Percentiles rank a stretch among this genome's conserved stretches.
Conservation (phyloP, 2,329 filamentous ascomycete genomes). For the Fusarium sambucinum region DNA sequence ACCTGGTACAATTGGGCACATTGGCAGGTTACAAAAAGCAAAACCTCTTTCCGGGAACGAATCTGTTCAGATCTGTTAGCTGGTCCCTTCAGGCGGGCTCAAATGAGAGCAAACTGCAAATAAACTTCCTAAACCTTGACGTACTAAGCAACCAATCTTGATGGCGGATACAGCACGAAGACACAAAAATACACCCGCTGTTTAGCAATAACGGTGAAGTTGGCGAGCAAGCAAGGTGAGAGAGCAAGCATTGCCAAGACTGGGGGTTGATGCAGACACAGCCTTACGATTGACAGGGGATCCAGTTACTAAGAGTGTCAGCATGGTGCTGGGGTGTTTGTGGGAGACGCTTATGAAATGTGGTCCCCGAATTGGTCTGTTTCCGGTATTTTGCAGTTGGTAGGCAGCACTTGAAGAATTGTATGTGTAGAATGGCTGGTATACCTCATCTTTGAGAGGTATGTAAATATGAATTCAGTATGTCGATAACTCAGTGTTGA, state of each 20-base stretch:
- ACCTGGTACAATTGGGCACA: slow-evolving; percentile 29
- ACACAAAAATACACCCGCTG: neutral
- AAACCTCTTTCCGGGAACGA: neutral
- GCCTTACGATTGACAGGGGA: slow-evolving; percentile 43
- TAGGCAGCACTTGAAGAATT: neutral
- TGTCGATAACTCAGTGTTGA: neutral
- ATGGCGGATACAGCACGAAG: slow-evolving; percentile 1
- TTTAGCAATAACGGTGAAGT: slow-evolving; percentile 14
- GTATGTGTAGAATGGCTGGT: neutral
- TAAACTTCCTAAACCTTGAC: neutral
- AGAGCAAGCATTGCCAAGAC: slow-evolving; percentile 42
- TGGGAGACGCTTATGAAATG: slow-evolving; percentile 9
- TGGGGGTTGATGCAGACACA: slow-evolving; percentile 39
- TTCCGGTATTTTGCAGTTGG: slow-evolving; percentile 8
- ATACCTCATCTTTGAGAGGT: neutral
- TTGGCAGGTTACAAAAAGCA: slow-evolving; percentile 7
- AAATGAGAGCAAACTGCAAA: neutral
- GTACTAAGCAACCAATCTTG: neutral
- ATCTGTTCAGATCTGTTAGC: neutral
- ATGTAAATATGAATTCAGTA: neutral
- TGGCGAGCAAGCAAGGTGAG: slow-evolving; percentile 10
- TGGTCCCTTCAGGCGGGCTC: neutral
- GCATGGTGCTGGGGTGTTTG: slow-evolving; percentile 18
- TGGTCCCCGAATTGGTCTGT: slow-evolving; percentile 10
- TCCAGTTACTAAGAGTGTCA: slow-evolving; percentile 33